A percentile compares a stretch with the other conserved stretches of the same genome.
Evolutionary conservation across 805 yeast species (phyloP).

Genomic region (Helenozyma baotianmanensis): DNA sequence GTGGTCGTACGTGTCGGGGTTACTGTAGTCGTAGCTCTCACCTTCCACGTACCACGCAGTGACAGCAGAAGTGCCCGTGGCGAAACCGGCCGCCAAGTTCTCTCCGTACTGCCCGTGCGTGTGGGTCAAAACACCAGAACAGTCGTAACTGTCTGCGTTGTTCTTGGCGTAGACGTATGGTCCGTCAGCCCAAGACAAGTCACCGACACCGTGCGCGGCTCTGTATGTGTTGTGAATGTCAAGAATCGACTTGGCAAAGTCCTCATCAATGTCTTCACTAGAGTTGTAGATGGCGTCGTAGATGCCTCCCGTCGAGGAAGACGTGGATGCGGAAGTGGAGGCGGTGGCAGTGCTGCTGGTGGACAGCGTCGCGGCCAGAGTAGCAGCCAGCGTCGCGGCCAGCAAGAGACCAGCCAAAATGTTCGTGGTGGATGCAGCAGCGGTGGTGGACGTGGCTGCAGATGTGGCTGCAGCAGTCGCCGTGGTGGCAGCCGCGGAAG

Average conservation of each 20-base stretch:
- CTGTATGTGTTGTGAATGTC: conserved; percentile 32
- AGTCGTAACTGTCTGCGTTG: conserved; percentile 32
- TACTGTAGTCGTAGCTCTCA: conserved; percentile 20
- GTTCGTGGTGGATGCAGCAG: neutral
- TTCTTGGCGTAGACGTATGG: conserved; percentile 31
- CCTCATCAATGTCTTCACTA: conserved; percentile 19
- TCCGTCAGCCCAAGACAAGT: conserved; percentile 28
- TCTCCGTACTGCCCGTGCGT: conserved; percentile 40
- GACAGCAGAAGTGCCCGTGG: conserved; percentile 27
- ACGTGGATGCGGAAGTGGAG: conserved; percentile 1
- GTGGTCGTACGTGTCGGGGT: conserved; percentile 25
- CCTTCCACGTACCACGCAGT: conserved; percentile 41
- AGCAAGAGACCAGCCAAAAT: neutral
- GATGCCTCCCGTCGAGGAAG: conserved; percentile 10
- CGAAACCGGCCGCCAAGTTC: conserved; percentile 35
- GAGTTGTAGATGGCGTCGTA: conserved; percentile 18
- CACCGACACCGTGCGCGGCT: conserved; percentile 25
- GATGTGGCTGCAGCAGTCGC: neutral
- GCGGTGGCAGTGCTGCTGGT: neutral
- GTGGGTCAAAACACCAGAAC: conserved; percentile 34
- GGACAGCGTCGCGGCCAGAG: neutral
- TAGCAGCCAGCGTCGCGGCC: neutral
- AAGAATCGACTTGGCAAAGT: conserved; percentile 27
- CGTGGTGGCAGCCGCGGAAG: neutral
- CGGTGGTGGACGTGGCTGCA: neutral